phyloP scores from a whole-genome alignment of 2,329 filamentous ascomycete species.

The Lojkania enalia region DNA sequence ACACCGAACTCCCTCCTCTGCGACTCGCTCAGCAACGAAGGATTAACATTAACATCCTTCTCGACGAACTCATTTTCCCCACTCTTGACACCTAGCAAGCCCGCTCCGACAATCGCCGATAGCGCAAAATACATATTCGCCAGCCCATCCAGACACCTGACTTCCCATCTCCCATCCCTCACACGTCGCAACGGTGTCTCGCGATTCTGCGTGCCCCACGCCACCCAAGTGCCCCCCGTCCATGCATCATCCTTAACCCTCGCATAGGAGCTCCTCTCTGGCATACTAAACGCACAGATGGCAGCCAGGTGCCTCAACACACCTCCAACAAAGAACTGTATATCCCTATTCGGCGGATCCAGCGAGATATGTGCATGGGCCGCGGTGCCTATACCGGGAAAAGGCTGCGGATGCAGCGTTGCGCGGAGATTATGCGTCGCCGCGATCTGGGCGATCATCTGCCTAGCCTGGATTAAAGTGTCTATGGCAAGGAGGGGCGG shows the following conservation, averaged over 20 bases:
- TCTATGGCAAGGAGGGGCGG: conserved; percentile 71
- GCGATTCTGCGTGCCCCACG: conserved; percentile 82
- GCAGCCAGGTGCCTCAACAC: conserved; percentile 67
- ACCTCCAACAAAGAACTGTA: conserved; percentile 69
- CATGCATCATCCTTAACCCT: conserved; percentile 70
- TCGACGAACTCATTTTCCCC: conserved; percentile 49
- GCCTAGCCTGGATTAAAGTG: conserved; percentile 68
- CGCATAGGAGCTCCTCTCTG: conserved; percentile 68
- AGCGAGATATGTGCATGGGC: conserved; percentile 73
- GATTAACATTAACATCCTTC: conserved; percentile 58
- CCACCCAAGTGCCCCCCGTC: conserved; percentile 77
- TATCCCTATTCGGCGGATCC: conserved; percentile 56
- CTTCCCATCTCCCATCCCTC: conserved; percentile 70
- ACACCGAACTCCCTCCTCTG: conserved; percentile 60
- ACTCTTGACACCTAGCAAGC: conserved; percentile 58
- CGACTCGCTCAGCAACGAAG: conserved; percentile 25
- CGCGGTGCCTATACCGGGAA: conserved; percentile 63
- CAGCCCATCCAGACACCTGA: conserved; percentile 76
- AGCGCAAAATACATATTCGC: conserved; percentile 77
- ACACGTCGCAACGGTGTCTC: conserved; percentile 74
- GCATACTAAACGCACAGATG: conserved; percentile 70
- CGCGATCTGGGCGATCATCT: conserved; percentile 68
- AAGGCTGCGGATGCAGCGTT: conserved; percentile 75
- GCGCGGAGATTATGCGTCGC: conserved; percentile 65
- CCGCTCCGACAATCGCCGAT: conserved; percentile 63